A percentile compares a stretch with the other conserved stretches of the same genome.
phyloP scores from a whole-genome alignment of 1,284 basidiomycete genomes.

The Cystobasidium pallidum region DNA sequence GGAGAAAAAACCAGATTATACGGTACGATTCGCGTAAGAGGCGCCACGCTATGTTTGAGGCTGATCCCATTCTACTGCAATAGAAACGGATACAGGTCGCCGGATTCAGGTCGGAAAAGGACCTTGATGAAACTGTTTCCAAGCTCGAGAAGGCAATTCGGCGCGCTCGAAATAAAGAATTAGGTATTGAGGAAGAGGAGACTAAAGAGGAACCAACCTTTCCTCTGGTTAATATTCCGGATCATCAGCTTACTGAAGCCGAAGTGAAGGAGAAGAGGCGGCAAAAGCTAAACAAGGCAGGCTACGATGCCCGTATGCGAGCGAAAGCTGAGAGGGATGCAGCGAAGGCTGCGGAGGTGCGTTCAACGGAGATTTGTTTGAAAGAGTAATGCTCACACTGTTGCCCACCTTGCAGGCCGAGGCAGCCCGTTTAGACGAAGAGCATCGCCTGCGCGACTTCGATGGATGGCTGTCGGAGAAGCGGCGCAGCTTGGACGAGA shows the following conservation, averaged over 20 bases:
- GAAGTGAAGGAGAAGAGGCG: slow-evolving; percentile 91
- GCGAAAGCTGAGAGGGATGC: slow-evolving; percentile 80
- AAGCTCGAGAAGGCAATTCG: slow-evolving; percentile 72
- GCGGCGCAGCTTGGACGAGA: slow-evolving; percentile 72
- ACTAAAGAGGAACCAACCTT: slow-evolving; percentile 74
- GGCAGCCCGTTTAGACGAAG: slow-evolving; percentile 73
- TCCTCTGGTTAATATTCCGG: slow-evolving; percentile 85
- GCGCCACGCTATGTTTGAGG: not conserved
- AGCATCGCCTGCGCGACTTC: slow-evolving; percentile 73
- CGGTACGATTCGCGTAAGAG: slow-evolving; percentile 58
- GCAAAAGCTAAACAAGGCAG: slow-evolving; percentile 90
- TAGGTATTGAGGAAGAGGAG: slow-evolving; percentile 66
- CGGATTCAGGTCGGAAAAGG: slow-evolving; percentile 72
- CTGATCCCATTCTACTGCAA: not conserved
- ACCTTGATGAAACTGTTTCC: slow-evolving; percentile 73
- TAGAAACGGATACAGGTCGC: slow-evolving; percentile 57
- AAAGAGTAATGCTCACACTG: not conserved
- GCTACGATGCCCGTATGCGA: slow-evolving; percentile 86
- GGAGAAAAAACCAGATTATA: slow-evolving; percentile 77
- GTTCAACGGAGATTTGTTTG: not conserved
- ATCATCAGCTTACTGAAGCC: slow-evolving; percentile 92
- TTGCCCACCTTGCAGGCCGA: slow-evolving; percentile 66
- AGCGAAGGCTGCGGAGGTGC: slow-evolving; percentile 59
- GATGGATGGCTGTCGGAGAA: slow-evolving; percentile 72
- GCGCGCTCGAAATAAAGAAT: slow-evolving; percentile 72